A percentile compares a stretch with the other conserved stretches of the same genome.
Evolutionary conservation across 1,284 basidiomycete species (phyloP).

Genomic region (Pseudozyma pruni): DNA sequence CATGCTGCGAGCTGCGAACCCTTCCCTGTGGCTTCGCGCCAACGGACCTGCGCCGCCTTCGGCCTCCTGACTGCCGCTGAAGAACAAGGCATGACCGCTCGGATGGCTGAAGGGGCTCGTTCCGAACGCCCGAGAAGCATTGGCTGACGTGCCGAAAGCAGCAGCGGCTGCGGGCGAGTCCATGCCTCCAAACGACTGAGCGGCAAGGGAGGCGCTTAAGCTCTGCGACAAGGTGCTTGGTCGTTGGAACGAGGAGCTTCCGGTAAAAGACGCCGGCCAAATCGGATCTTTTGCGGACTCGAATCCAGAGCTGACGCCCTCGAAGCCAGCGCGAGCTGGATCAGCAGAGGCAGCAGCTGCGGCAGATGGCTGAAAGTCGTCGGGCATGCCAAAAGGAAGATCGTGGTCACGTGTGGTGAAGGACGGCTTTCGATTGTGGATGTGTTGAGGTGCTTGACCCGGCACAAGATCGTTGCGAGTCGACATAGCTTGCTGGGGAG

Average conservation of each 20-base stretch:
- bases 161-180: conserved; percentile 33
- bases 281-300: conserved; percentile 9
- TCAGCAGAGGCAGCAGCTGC: conserved; percentile 11
- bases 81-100: conserved; percentile 61
- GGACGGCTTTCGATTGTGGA: conserved; percentile 66
- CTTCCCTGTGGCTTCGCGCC: conserved; percentile 31
- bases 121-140: conserved; percentile 52
- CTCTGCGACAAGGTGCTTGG: conserved; percentile 31
- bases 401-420: conserved; percentile 81
- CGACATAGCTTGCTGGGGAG: conserved; percentile 13
- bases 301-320: conserved; percentile 10
- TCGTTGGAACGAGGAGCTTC: conserved; percentile 33
- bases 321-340: conserved; percentile 24
- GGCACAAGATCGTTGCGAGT: conserved; percentile 5
- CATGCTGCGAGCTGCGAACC: conserved; percentile 41
- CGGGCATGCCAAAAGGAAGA: conserved; percentile 77
- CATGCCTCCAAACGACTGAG: conserved; percentile 28
- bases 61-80: conserved; percentile 56
- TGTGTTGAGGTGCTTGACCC: conserved; percentile 12
- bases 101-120: conserved; percentile 66
- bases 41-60: conserved; percentile 51
- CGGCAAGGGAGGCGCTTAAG: conserved; percentile 31
- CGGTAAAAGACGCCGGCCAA: conserved; percentile 21
- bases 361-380: conserved; percentile 69
- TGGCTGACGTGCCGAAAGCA: conserved; percentile 39